These are phyloP conservation scores for Pythium monospermum DNA, from an alignment of 352 stramenopile genomes.

Conservation along the genomic window DNA sequence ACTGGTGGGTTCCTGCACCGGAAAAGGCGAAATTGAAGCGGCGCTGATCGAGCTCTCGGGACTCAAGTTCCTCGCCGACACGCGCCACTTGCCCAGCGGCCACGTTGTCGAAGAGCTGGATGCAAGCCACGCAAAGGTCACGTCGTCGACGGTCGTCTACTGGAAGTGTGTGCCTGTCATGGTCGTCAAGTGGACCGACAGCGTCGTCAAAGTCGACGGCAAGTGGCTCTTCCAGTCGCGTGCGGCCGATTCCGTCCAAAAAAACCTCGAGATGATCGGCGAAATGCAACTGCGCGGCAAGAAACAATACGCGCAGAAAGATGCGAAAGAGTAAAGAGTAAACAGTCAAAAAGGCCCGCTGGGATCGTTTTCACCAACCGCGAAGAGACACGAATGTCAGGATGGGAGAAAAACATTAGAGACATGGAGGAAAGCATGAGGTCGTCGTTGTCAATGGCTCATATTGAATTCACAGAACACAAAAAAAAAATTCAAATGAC, in stretches of 20 bases:
- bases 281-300: conserved; percentile 87
- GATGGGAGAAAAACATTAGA: too few species aligned
- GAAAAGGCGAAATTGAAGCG: conserved; percentile 66
- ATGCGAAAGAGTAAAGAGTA: too few species aligned
- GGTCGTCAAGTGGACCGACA: conserved; percentile 77
- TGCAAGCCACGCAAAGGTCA: conserved; percentile 44
- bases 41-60: conserved; percentile 58
- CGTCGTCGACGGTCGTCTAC: conserved; percentile 67
- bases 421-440: not conserved
- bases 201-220: conserved; percentile 66
- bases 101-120: conserved; percentile 70
- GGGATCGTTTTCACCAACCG: too few species aligned
- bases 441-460: not conserved
- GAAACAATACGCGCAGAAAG: conserved; percentile 81
- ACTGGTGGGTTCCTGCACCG: conserved; percentile 55
- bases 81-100: conserved; percentile 72
- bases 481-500: too few species aligned
- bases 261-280: conserved; percentile 86
- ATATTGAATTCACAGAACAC: conserved; percentile 3
- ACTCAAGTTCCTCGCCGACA: conserved; percentile 82
- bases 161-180: conserved; percentile 85
- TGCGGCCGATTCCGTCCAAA: conserved; percentile 72
- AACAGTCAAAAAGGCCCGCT: too few species aligned
- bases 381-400: too few species aligned
- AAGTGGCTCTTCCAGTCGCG: conserved; percentile 74